Conservation (phyloP, 163 green algal genomes). For the Chlorella variabilis region DNA sequence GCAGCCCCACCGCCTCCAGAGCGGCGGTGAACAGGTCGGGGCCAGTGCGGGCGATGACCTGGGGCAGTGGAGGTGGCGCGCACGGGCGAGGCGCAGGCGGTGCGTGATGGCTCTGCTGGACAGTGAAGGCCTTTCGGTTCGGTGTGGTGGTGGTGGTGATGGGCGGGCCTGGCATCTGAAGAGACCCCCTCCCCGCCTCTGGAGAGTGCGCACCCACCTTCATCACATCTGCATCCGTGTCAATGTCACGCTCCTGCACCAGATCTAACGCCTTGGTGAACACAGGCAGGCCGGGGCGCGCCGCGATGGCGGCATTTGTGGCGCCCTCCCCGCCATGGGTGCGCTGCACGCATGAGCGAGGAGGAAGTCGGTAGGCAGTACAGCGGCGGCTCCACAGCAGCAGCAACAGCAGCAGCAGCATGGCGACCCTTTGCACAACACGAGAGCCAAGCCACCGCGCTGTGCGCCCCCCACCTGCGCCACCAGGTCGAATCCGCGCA, state of each 20-base stretch:
- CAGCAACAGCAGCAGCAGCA: too few relatives aligned
- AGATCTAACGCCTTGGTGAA: not conserved
- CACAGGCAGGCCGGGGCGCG: not conserved
- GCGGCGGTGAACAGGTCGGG: not conserved
- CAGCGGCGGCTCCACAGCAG: too few relatives aligned
- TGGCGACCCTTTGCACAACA: not conserved
- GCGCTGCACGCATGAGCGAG: not conserved
- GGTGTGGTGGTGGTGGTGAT: too few relatives aligned
- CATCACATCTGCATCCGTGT: too few relatives aligned
- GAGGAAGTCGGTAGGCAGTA: too few relatives aligned
- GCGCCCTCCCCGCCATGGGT: not conserved
- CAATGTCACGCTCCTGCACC: conserved; percentile 6
- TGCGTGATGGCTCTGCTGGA: too few relatives aligned
- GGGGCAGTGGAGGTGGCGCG: too few relatives aligned
- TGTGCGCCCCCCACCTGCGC: not conserved
- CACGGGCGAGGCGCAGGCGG: too few relatives aligned
- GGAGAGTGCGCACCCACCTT: too few relatives aligned
- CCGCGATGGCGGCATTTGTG: conserved; percentile 2
- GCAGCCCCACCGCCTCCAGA: not conserved
- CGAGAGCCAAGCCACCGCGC: not conserved
- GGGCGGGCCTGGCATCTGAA: too few relatives aligned
- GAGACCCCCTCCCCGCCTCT: too few relatives aligned
- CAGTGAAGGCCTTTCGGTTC: too few relatives aligned
- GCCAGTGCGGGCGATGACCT: not conserved
- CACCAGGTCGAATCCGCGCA: conserved; percentile 1